Evolutionary conservation across 495 filamentous ascomycete genomes (phyloP), one percentile per base, ranked within the genome.

Genomic region (Penicillium canariense): DNA sequence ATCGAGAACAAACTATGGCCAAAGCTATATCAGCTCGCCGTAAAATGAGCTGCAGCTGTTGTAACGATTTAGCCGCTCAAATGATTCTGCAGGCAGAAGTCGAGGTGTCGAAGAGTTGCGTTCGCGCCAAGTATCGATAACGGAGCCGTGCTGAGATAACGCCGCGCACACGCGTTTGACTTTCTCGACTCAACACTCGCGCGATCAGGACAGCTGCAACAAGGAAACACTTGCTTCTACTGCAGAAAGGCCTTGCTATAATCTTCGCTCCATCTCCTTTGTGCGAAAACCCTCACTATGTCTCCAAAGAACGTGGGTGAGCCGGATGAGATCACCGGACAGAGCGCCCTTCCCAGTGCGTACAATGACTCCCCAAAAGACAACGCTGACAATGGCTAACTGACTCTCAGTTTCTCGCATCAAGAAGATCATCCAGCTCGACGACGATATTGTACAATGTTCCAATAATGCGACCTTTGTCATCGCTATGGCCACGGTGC

Each of bases 401-500:
- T 15, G 1, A 0, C 7, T 42, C 38, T 25, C 58, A 96, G 94
- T 97, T 23, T 87, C 93, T 12, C 82, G 93, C 51, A 87, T 97
- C 43, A 96, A 96, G 68, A 94, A 92, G 72, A 96, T 97, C 61
- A 88, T 99, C 46, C 79, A 82, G 14, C 78, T 90, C 15, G 94
- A 99, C 71, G 86, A 87, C 27, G 94, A 97, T 56, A 87, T 96
- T 58, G 72, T 69, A 54, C 79, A 84, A 67, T 93, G 90, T 68
- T 95, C 91, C 35, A 95, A 90, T 66, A 95, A 93, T 56, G 93
- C 91, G 52, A 89, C 91, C n/a, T 96, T 97, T 70, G 85, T 91
- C 48, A 91, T 97, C 60, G 91, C 92, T 11, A 79, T 96, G 49
- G 94, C 94, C 48, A 90, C 94, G 10, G 90, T 89, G 76, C 56